Evolutionary conservation across 73 alveolate genomes (phyloP).

Genomic region (Paramecium caudatum): DNA sequence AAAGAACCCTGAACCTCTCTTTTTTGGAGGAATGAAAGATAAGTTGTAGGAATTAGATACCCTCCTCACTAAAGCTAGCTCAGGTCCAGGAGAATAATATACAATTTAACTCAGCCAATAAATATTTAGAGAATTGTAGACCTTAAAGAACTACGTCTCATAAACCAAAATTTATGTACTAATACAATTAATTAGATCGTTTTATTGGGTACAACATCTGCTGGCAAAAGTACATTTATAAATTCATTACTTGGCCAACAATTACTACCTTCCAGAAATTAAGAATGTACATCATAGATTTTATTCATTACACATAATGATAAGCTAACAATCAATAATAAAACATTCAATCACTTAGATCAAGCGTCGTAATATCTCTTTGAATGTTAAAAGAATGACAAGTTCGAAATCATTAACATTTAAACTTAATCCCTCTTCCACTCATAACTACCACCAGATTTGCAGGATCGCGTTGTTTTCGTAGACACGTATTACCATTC

Average conservation of each 20-base stretch:
- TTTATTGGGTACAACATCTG: slow-evolving; percentile 56
- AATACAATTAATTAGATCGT: not conserved
- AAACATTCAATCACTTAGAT: not conserved
- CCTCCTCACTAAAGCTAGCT: not conserved
- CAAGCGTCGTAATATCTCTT: not conserved
- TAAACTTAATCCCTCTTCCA: slow-evolving; percentile 9
- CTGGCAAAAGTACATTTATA: slow-evolving; percentile 57
- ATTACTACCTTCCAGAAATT: slow-evolving; percentile 54
- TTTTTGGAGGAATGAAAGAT: not conserved
- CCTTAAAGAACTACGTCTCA: not conserved
- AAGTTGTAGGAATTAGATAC: not conserved
- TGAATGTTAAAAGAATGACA: not conserved
- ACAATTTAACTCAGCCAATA: not conserved
- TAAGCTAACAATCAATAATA: not conserved
- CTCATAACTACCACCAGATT: not conserved
- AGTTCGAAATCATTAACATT: not conserved
- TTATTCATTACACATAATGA: not conserved
- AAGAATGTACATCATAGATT: not conserved
- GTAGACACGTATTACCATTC: slow-evolving; percentile 21
- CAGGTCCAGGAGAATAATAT: not conserved
- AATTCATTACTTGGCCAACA: slow-evolving; percentile 8
- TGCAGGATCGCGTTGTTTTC: not conserved
- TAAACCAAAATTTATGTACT: not conserved
- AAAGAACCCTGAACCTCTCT: not conserved
- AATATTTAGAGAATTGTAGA: not conserved